Evolutionary conservation across 257 asterid genomes (phyloP).

Genomic region (Ilex asprella): DNA sequence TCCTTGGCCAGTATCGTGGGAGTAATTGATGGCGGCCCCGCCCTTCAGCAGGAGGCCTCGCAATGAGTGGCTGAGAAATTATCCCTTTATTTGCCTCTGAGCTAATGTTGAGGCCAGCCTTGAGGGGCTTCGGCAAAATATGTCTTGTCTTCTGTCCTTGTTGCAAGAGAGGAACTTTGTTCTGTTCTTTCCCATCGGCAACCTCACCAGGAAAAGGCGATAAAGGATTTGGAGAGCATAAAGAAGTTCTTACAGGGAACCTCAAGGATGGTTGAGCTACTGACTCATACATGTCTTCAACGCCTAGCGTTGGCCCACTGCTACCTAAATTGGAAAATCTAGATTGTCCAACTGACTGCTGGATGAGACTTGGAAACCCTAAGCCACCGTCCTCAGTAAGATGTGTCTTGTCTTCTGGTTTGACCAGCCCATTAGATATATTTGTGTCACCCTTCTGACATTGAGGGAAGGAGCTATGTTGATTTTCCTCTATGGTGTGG

Average conservation of each 20-base stretch:
- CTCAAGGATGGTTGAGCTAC: conserved; percentile 46
- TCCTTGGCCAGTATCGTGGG: conserved; percentile 99
- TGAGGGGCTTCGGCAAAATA: conserved; percentile 37
- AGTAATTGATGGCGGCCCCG: conserved; percentile 89
- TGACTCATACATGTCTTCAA: conserved; percentile 48
- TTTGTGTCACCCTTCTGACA: conserved; percentile 12
- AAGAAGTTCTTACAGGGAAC: conserved; percentile 43
- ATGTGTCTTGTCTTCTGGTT: conserved; percentile 22
- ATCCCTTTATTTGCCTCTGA: conserved; percentile 44
- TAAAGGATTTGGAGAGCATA: not conserved
- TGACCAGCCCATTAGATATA: conserved; percentile 17
- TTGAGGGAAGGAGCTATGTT: conserved; percentile 24
- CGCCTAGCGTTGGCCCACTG: conserved; percentile 45
- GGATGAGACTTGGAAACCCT: not conserved
- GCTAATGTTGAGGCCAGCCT: conserved; percentile 24
- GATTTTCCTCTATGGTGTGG: conserved; percentile 30
- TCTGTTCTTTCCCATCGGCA: conserved; percentile 60
- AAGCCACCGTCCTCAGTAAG: not conserved
- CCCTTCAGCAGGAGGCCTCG: conserved; percentile 95
- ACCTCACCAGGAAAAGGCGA: conserved; percentile 21
- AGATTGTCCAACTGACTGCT: not conserved
- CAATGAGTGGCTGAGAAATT: conserved; percentile 33
- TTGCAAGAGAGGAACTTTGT: not conserved
- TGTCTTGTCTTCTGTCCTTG: not conserved
- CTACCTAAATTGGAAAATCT: conserved; percentile 26